Conservation (phyloP, 495 filamentous ascomycete species). For the Trichoderma asperelloides region DNA sequence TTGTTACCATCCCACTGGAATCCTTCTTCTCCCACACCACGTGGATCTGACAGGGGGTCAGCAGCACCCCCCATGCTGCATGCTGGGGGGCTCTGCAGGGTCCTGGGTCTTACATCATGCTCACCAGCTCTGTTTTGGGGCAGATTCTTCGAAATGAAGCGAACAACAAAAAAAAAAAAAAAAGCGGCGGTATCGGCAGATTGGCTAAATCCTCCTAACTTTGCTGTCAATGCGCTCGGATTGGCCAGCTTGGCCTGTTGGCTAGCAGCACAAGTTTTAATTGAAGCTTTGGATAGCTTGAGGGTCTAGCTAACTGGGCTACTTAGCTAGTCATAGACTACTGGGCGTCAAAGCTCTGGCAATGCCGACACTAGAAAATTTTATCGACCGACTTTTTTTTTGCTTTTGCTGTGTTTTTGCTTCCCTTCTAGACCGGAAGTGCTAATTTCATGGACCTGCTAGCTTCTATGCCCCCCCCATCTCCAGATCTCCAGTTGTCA, state of each 20-base stretch:
- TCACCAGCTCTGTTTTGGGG: not conserved
- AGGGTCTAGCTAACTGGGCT: not conserved
- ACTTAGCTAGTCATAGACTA: not conserved
- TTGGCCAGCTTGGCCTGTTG: no score
- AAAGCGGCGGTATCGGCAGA: not conserved
- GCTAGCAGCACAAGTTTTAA: no score
- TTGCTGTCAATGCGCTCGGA: not conserved
- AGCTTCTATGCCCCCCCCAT: not conserved
- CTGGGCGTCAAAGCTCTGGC: not conserved
- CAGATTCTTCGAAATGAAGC: not conserved
- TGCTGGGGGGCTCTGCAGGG: not conserved
- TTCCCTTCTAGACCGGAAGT: not conserved
- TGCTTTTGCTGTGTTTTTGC: not conserved
- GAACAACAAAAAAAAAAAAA: not conserved
- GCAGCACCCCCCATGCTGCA: not conserved
- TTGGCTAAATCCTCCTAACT: not conserved
- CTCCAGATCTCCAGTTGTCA: not conserved
- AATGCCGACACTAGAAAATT: not conserved
- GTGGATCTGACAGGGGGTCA: not conserved
- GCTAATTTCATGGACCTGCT: not conserved
- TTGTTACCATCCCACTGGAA: not conserved
- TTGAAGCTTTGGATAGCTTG: no score
- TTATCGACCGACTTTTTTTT: not conserved
- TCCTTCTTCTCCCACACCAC: not conserved
- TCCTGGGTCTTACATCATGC: constrained; percentile 3